These are phyloP conservation scores for Pholiota conissans DNA, from an alignment of 768 basidiomycete species.

Conservation along the genomic window DNA sequence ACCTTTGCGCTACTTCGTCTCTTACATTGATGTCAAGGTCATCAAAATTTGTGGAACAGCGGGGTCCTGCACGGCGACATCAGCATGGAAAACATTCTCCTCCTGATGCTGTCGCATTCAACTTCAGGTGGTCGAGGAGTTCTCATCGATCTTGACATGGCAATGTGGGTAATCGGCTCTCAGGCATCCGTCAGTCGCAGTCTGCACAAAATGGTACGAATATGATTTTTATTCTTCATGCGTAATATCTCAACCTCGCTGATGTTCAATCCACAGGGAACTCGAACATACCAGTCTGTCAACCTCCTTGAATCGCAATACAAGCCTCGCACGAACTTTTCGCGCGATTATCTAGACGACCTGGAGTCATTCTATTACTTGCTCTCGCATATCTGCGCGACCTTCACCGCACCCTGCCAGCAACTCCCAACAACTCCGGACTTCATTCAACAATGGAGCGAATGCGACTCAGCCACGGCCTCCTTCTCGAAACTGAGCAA, in stretches of 20 bases:
- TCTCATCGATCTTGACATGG: slow-evolving; percentile 17
- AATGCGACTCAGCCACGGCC: not conserved
- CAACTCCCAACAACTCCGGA: not conserved
- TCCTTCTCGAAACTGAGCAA: not conserved
- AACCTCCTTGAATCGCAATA: slow-evolving; percentile 3
- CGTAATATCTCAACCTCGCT: not conserved
- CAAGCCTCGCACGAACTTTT: not conserved
- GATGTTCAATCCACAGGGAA: slow-evolving; percentile 7
- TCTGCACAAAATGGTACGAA: slow-evolving; percentile 3
- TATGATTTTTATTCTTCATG: not conserved
- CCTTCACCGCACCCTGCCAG: not conserved
- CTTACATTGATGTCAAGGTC: slow-evolving; percentile 14
- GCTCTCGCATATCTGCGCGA: slow-evolving; percentile 6
- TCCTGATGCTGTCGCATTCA: not conserved
- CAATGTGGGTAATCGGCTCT: slow-evolving; percentile 3
- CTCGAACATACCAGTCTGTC: slow-evolving; percentile 11
- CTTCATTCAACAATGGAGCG: not conserved
- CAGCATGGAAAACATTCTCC: slow-evolving; percentile 23
- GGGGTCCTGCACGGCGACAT: slow-evolving; percentile 28
- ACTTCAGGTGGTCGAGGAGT: not conserved
- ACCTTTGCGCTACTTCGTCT: not conserved
- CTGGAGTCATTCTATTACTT: slow-evolving; percentile 13
- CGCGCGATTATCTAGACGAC: slow-evolving; percentile 15
- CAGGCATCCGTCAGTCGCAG: not conserved
- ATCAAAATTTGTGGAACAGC: slow-evolving; percentile 13